Evolutionary conservation across 257 asterid genomes (phyloP), one percentile per base, ranked within the genome.

Genomic region (Solanum sparsipilum): DNA sequence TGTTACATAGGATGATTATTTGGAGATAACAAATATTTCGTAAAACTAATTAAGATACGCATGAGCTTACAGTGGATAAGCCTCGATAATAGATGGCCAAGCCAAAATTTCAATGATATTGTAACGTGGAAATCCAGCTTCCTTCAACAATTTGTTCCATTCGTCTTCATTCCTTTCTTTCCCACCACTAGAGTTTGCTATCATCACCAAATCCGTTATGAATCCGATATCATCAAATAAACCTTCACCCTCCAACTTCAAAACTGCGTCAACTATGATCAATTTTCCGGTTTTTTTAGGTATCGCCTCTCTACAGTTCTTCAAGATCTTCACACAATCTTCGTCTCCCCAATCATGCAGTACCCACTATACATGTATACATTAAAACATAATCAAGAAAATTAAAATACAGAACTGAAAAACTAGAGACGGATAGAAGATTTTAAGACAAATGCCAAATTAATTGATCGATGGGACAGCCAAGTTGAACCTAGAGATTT

Each of bases 331-430:
- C 76, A 84, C 85, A 34, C 90, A 88, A 52, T 74, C 76, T 71
- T 88, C 90, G 23, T 88, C 90, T n/a, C 83, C 85, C 90, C 31
- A 88, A 5, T 83, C 34, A 58, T 83, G 89, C 76, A 88, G 13
- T 18, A 88, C 35, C 84, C 87, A 71, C 89, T 84, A 35, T 13
- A 13, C 3, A 46, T 46, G 16, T 32, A 9, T 86, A 67, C 18
- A 27, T 67, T 67, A 67, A 20, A 56, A 56, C 44, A 0, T 56
- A 46, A 13, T 46, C 18, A 46, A 39, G 44, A 9, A 39, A 39
- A 39, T 39, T 39, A 39, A 39, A 39, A 39, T 39, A 44, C 6
- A 44, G 2, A 41, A 0, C 5, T 32, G 35, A 32, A 32, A 34
- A 5, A 34, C 1, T 44, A 13, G 6, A 12, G 6, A 44, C 6